These are phyloP conservation scores for Rubia tinctorum DNA, from an alignment of 305 asterid species.

Conservation along the genomic window DNA sequence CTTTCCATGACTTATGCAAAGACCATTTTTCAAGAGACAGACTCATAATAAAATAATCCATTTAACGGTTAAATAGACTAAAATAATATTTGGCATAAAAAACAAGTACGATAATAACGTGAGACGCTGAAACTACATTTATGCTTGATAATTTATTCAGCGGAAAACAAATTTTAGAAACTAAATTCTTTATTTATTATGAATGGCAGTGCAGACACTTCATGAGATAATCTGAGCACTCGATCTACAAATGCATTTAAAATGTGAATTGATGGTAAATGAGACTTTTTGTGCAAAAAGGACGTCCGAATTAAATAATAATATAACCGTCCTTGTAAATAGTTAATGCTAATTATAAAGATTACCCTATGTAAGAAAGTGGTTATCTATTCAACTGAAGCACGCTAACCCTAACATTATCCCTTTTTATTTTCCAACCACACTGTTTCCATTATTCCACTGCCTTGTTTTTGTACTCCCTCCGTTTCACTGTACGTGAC, in stretches of 20 bases:
- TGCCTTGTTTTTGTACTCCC: neutral
- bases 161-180: neutral
- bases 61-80: too few relatives aligned
- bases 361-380: conserved; percentile 1
- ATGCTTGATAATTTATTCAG: too few relatives aligned
- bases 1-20: too few relatives aligned
- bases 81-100: too few relatives aligned
- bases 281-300: conserved; percentile 1
- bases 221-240: neutral
- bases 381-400: neutral
- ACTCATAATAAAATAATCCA: too few relatives aligned
- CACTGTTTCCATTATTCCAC: neutral
- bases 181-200: too few relatives aligned
- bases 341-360: conserved; percentile 2
- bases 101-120: too few relatives aligned
- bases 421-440: neutral
- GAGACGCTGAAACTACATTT: too few relatives aligned
- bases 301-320: neutral
- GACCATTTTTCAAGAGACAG: too few relatives aligned
- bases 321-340: neutral
- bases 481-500: too few relatives aligned
- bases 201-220: neutral
- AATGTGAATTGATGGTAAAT: neutral
- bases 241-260: neutral
- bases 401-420: neutral